A percentile compares a stretch with the other conserved stretches of the same genome.
phyloP scores from a whole-genome alignment of 1,139 yeast genomes.

The Scheffersomyces illinoinensis region DNA sequence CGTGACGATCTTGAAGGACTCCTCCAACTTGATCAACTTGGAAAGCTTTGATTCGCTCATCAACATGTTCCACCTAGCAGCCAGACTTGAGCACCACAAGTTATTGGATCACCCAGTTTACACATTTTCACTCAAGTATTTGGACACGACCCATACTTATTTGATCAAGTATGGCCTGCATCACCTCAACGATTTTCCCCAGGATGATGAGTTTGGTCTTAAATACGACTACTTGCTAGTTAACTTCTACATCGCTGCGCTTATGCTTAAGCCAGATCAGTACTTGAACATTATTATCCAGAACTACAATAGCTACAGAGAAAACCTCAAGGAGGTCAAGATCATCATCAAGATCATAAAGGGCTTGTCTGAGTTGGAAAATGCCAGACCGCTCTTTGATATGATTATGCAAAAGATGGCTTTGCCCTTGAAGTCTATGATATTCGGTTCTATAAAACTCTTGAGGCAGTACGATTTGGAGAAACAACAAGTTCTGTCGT shows the following conservation, averaged over 20 bases:
- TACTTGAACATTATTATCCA: conserved; percentile 27
- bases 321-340: conserved; percentile 31
- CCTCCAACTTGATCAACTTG: conserved; percentile 34
- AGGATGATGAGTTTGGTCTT: conserved; percentile 4
- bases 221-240: conserved; percentile 31
- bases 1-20: conserved; percentile 32
- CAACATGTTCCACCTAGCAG: conserved; percentile 45
- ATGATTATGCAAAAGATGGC: conserved; percentile 24
- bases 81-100: conserved; percentile 26
- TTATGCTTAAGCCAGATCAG: conserved; percentile 39
- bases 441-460: conserved; percentile 31
- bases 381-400: conserved; percentile 23
- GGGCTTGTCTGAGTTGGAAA: conserved; percentile 33
- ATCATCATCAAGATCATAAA: conserved; percentile 41
- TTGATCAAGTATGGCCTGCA: conserved; percentile 12
- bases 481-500: conserved; percentile 1
- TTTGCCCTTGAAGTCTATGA: conserved; percentile 26
- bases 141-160: conserved; percentile 39
- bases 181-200: conserved; percentile 6
- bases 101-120: conserved; percentile 41
- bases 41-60: conserved; percentile 47
- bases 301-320: conserved; percentile 26
- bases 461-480: conserved; percentile 23
- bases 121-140: conserved; percentile 38
- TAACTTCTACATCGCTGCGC: conserved; percentile 44